Evolutionary conservation across 352 stramenopile species (phyloP), one percentile per base, ranked within the genome.

Genomic region (Phytophthora pinifolia): DNA sequence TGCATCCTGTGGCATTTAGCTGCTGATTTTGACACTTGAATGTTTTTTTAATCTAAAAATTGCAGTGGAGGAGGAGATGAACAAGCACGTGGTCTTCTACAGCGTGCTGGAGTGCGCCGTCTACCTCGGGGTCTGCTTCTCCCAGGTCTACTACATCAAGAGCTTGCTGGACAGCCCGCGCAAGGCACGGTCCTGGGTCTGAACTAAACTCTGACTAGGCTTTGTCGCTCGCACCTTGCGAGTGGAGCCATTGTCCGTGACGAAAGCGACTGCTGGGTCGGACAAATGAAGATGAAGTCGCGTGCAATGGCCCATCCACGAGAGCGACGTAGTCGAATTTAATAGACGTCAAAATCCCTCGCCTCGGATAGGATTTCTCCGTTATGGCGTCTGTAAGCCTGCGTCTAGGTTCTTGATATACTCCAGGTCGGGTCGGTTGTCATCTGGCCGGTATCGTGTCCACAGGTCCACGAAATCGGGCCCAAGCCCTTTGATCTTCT

Each of bases 111-210:
- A 90, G 58, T 89, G 79, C 64, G 47, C 73, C 18, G 73, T 92
- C 13, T 92, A 92, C 61, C 54, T 92, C 9, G 35, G 77, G 1
- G 70, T 87, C 0, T 88, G 81, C 59, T 71, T 89, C 36, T 73
- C 76, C 27, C 83, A 92, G 43, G 76, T 92, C 32, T 78, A 70
- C 22, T 92, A 92, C 70, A 92, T 92, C 65, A 88, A 89, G 58
- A 62, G 65, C 10, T 69, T 92, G 53, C 59, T 92, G 32, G 72
- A 88, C 36, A 72, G 42, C 6, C 79, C 83, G 13, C 72, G 68
- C 20, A 80, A 76, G 53, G 45, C 65, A 31, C 73, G 70, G 10
- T 72, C 64, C 18, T 88, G 79, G 77, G 79, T 71, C 17, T 83
- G 50, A 80, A 29, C 25, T 29, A 29, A 29, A 29, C 2, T 4